Evolutionary conservation across 2,329 filamentous ascomycete species (phyloP).

Genomic region (Lithohypha guttulata): DNA sequence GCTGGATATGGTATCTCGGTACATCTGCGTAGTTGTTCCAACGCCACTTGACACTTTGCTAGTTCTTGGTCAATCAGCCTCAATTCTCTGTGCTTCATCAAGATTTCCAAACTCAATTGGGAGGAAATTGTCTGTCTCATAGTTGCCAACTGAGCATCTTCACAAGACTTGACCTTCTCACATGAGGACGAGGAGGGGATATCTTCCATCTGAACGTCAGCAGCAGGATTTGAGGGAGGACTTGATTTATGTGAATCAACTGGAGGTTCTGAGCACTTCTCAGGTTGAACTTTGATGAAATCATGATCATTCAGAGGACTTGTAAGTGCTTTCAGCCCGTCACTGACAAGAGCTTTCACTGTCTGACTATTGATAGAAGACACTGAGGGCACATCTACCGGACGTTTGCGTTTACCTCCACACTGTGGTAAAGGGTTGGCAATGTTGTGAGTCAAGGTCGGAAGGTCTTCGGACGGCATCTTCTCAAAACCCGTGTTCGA

Average conservation of each 20-base stretch:
- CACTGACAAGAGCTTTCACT: slow-evolving; percentile 4
- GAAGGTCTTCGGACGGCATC: slow-evolving; percentile 34
- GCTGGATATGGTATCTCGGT: slow-evolving; percentile 83
- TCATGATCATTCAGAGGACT: slow-evolving; percentile 11
- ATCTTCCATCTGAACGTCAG: slow-evolving; percentile 23
- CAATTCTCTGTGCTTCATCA: slow-evolving; percentile 89
- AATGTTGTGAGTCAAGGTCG: slow-evolving; percentile 30
- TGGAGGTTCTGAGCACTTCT: slow-evolving; percentile 6
- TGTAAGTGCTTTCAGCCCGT: slow-evolving; percentile 9
- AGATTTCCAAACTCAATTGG: slow-evolving; percentile 81
- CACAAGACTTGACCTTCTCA: slow-evolving; percentile 8
- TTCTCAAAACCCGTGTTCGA: slow-evolving; percentile 36
- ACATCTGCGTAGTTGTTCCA: slow-evolving; percentile 89
- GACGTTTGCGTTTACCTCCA: slow-evolving; percentile 46
- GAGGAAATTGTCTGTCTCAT: slow-evolving; percentile 67
- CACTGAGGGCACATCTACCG: slow-evolving; percentile 16
- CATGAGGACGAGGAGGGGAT: slow-evolving; percentile 7
- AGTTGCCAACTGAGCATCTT: slow-evolving; percentile 22
- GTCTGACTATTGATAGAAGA: slow-evolving; percentile 8
- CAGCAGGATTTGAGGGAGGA: slow-evolving; percentile 3
- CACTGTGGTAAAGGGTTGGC: slow-evolving; percentile 31
- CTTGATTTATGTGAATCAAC: slow-evolving; percentile 9
- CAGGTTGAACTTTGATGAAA: slow-evolving; percentile 14
- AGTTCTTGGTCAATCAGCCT: slow-evolving; percentile 92
- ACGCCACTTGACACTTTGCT: slow-evolving; percentile 83